Evolutionary conservation across 768 basidiomycete genomes (phyloP).

Genomic region (Naganishia onofrii): DNA sequence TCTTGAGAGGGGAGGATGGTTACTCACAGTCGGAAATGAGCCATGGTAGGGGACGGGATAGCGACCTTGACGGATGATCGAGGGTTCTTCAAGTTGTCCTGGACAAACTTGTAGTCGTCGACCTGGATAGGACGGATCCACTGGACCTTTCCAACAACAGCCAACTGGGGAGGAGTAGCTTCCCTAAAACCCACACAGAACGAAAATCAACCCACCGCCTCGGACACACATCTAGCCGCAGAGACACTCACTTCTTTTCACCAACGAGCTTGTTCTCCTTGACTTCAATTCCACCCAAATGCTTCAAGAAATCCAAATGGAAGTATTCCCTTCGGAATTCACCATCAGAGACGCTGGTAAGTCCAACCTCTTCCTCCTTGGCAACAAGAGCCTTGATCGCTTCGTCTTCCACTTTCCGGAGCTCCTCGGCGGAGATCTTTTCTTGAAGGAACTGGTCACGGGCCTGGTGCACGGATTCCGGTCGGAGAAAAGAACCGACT

Average conservation of each 20-base stretch:
- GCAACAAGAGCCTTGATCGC: constrained; percentile 38
- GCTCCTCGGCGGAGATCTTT: constrained; percentile 29
- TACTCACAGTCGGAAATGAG: constrained; percentile 26
- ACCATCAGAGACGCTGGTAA: constrained; percentile 39
- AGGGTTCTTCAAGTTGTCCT: constrained; percentile 30
- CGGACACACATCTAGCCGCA: background rate
- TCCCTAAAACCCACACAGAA: constrained; percentile 7
- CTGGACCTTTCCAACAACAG: constrained; percentile 38
- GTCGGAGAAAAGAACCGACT: constrained; percentile 44
- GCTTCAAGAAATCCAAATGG: constrained; percentile 36
- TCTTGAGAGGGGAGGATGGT: background rate
- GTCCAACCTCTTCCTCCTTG: constrained; percentile 35
- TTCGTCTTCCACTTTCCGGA: constrained; percentile 38
- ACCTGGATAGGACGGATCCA: constrained; percentile 40
- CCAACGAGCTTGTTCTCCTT: constrained; percentile 41
- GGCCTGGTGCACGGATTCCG: constrained; percentile 35
- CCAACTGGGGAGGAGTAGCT: constrained; percentile 32
- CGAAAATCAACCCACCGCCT: background rate
- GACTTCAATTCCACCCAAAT: constrained; percentile 35
- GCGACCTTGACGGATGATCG: constrained; percentile 41
- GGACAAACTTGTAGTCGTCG: constrained; percentile 41
- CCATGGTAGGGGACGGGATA: constrained; percentile 44
- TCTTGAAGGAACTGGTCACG: constrained; percentile 32
- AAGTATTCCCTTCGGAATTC: constrained; percentile 41
- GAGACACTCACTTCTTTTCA: constrained; percentile 33